These are phyloP conservation scores for Anthoceros angustus DNA, from an alignment of 225 moss, liverwort and hornwort species.

Conservation along the genomic window DNA sequence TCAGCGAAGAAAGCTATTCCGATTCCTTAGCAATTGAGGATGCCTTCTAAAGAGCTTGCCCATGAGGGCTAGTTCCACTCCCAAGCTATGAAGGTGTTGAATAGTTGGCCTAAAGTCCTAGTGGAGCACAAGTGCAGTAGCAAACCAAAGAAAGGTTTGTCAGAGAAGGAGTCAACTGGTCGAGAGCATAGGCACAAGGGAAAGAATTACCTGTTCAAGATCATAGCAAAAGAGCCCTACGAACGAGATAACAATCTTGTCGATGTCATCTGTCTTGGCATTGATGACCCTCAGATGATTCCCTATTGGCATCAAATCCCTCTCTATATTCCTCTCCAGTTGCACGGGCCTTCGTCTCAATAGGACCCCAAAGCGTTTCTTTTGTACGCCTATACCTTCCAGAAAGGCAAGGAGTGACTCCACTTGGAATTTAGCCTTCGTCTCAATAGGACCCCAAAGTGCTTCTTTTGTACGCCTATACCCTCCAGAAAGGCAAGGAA, in stretches of 20 bases:
- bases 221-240: conserved; percentile 37
- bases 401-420: no score
- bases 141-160: no score
- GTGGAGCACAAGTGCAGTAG: background rate
- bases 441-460: conserved; percentile 31
- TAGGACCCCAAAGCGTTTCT: no score
- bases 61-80: conserved; percentile 28
- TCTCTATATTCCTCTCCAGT: conserved; percentile 45
- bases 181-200: no score
- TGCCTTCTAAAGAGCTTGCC: conserved; percentile 47
- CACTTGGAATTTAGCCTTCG: no score
- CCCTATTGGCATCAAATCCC: conserved; percentile 34
- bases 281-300: conserved; percentile 36
- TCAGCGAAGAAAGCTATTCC: conserved; percentile 24
- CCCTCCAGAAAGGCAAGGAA: conserved; percentile 25
- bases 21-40: conserved; percentile 33
- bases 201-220: conserved; percentile 26
- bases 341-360: conserved; percentile 31
- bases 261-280: conserved; percentile 37
- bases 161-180: no score
- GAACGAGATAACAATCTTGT: conserved; percentile 47
- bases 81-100: conserved; percentile 25
- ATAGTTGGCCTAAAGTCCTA: conserved; percentile 45
- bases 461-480: conserved; percentile 26
- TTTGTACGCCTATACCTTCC: no score